These are phyloP conservation scores for Rhytidiadelphus loreus DNA, from an alignment of 225 moss, liverwort and hornwort genomes.

Conservation along the genomic window DNA sequence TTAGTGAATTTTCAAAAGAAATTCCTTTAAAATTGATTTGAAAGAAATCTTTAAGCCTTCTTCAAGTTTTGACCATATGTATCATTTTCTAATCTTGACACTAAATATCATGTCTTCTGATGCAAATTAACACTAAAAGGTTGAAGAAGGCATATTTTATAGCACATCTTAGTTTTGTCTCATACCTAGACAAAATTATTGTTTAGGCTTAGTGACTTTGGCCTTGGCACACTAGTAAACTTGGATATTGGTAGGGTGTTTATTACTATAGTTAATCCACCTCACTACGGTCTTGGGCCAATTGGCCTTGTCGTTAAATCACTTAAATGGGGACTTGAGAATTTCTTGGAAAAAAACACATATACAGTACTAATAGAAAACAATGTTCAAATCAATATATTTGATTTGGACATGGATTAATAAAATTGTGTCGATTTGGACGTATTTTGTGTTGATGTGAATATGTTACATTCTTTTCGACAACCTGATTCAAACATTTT, in stretches of 20 bases:
- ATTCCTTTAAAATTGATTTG: background rate
- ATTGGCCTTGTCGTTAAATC: background rate
- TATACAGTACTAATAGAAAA: background rate
- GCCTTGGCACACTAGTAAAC: too few species aligned
- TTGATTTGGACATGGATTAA: background rate
- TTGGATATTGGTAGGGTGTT: too few species aligned
- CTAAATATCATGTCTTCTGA: background rate
- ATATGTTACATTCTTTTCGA: too few species aligned
- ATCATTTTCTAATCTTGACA: background rate
- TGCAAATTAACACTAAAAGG: background rate
- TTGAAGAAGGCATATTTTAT: background rate
- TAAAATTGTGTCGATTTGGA: background rate
- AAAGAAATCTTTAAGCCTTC: background rate
- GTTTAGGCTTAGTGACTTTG: background rate
- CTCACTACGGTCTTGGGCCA: too few species aligned
- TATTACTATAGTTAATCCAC: too few species aligned
- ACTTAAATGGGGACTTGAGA: background rate
- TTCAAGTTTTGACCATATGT: background rate
- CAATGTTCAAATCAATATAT: background rate
- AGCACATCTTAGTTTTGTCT: background rate
- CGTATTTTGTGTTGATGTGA: too few species aligned
- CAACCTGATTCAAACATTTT: too few species aligned
- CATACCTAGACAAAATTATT: too few species aligned
- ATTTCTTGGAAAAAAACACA: background rate
- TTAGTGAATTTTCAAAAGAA: background rate